A percentile compares a stretch with the other conserved stretches of the same genome.
Evolutionary conservation across 164 flowering plant species (phyloP).

Genomic region (Santalum album): DNA sequence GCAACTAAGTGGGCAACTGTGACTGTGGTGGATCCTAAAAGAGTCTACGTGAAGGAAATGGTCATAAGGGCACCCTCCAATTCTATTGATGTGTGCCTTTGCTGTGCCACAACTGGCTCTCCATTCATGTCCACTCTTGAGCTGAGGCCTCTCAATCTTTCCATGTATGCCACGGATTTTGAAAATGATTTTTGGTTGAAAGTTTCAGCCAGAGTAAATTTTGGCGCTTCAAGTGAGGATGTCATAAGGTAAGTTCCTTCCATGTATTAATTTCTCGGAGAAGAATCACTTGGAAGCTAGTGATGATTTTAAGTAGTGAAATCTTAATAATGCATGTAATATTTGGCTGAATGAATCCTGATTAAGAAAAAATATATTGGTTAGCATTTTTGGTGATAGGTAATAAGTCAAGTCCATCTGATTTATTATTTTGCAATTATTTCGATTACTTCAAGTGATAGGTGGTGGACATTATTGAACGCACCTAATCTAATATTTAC

Average conservation of each 20-base stretch:
- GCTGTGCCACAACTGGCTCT: conserved; percentile 80
- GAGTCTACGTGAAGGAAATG: conserved; percentile 67
- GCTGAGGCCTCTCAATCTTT: conserved; percentile 74
- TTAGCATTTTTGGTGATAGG: too few relatives aligned
- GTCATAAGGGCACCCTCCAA: conserved; percentile 68
- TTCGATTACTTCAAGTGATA: too few relatives aligned
- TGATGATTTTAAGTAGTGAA: too few relatives aligned
- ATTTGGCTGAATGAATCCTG: too few relatives aligned
- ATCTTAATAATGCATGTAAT: too few relatives aligned
- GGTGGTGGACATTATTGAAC: too few relatives aligned
- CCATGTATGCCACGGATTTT: conserved; percentile 86
- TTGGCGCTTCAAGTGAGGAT: conserved; percentile 63
- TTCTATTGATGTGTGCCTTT: conserved; percentile 67
- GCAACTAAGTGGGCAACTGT: conserved; percentile 82
- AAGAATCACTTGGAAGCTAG: too few relatives aligned
- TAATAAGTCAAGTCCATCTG: too few relatives aligned
- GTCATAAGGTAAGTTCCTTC: conserved; percentile 42
- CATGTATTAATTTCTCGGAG: too few relatives aligned
- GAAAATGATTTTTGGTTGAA: conserved; percentile 70
- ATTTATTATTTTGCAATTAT: too few relatives aligned
- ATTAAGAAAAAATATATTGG: too few relatives aligned
- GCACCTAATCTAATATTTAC: too few relatives aligned
- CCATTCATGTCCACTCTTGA: conserved; percentile 93
- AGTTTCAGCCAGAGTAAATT: conserved; percentile 82
- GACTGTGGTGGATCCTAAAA: conserved; percentile 47